phyloP scores from a whole-genome alignment of 2,329 filamentous ascomycete species.

The Hypoxylon sp. region DNA sequence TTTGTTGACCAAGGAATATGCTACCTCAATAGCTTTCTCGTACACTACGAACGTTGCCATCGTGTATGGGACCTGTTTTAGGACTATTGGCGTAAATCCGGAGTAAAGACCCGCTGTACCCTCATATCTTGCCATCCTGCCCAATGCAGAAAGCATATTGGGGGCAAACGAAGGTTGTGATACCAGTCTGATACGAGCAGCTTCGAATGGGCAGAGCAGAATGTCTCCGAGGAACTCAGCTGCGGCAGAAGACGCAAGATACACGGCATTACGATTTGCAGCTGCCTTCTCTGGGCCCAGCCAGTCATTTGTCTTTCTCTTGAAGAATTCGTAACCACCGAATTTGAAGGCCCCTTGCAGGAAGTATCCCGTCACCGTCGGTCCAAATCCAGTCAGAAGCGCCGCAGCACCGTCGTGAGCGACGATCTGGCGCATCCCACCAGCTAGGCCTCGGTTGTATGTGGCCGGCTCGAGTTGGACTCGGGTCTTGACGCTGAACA shows the following conservation, averaged over 20 bases:
- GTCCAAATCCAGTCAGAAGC: constrained; percentile 49
- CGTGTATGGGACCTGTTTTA: constrained; percentile 52
- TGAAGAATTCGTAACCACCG: constrained; percentile 51
- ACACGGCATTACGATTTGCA: constrained; percentile 47
- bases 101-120: constrained; percentile 49
- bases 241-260: constrained; percentile 47
- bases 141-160: constrained; percentile 44
- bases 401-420: constrained; percentile 43
- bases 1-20: constrained; percentile 46
- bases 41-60: constrained; percentile 50
- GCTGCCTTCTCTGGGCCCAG: constrained; percentile 47
- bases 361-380: constrained; percentile 50
- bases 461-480: constrained; percentile 48
- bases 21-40: constrained; percentile 47
- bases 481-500: constrained; percentile 49
- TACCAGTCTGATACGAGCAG: constrained; percentile 49
- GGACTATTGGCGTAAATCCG: constrained; percentile 48
- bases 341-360: constrained; percentile 51
- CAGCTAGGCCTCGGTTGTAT: constrained; percentile 48
- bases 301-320: constrained; percentile 46
- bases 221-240: constrained; percentile 50
- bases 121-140: constrained; percentile 46
- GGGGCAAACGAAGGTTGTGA: constrained; percentile 48
- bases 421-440: constrained; percentile 47
- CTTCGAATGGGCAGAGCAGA: constrained; percentile 50